phyloP scores from a whole-genome alignment of 495 filamentous ascomycete species.

The Hyaloscypha bicolor region DNA sequence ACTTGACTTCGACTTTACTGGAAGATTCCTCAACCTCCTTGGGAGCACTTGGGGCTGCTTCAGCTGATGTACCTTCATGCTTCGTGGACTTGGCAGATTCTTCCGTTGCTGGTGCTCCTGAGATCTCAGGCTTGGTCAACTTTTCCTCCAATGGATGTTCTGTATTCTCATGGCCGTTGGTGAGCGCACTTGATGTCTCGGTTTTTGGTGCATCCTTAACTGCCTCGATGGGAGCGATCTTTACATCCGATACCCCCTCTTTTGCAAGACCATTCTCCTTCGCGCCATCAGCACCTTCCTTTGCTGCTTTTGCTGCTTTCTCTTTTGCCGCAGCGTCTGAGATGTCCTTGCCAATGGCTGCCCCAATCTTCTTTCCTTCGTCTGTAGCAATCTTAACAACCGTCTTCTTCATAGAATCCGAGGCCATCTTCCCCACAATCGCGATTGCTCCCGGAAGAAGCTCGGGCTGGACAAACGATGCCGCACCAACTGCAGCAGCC shows the following conservation, averaged over 20 bases:
- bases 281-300: no score
- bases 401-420: slow-evolving; percentile 13
- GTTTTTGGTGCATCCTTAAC: no score
- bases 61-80: neutral
- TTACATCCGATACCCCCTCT: no score
- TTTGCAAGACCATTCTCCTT: no score
- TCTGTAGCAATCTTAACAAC: slow-evolving; percentile 15
- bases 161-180: no score
- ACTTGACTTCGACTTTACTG: neutral
- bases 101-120: neutral
- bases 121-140: no score
- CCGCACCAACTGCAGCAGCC: slow-evolving; percentile 22
- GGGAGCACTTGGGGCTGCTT: neutral
- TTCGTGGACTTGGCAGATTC: neutral
- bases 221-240: no score
- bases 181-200: no score
- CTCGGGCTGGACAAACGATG: slow-evolving; percentile 26
- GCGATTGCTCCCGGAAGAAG: slow-evolving; percentile 63
- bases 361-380: slow-evolving; percentile 16
- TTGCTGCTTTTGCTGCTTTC: neutral
- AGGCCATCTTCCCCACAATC: slow-evolving; percentile 68
- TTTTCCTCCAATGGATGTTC: no score
- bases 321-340: slow-evolving; percentile 7
- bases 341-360: slow-evolving; percentile 18
- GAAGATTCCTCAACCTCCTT: slow-evolving; percentile 4